Conservation (phyloP, 2,329 filamentous ascomycete species). For the Sphaerulina vaccinii region DNA sequence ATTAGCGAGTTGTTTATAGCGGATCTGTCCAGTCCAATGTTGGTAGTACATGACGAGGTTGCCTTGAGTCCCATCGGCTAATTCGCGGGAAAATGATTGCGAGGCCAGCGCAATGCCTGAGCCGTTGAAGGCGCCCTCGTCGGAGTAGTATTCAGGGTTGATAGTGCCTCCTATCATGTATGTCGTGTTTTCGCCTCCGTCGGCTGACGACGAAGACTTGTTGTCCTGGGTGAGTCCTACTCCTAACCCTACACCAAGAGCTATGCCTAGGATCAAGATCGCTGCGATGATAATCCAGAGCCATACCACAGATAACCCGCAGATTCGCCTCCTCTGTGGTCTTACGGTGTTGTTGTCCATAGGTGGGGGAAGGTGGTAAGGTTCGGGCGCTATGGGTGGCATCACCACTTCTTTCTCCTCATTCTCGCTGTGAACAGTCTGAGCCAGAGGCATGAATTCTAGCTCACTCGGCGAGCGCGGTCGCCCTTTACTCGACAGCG, state of each 20-base stretch:
- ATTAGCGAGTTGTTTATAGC: conserved; percentile 41
- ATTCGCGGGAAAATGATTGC: conserved; percentile 40
- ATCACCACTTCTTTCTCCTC: conserved; percentile 33
- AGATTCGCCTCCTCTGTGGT: conserved; percentile 21
- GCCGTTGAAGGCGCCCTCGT: conserved; percentile 48
- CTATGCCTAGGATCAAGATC: conserved; percentile 34
- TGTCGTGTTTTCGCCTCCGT: conserved; percentile 10
- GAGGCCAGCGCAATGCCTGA: conserved; percentile 48
- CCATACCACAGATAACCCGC: conserved; percentile 23
- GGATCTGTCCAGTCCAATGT: conserved; percentile 44
- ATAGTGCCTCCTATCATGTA: conserved; percentile 43
- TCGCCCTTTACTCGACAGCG: conserved; percentile 27
- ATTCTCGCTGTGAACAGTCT: conserved; percentile 29
- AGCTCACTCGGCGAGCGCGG: conserved; percentile 28
- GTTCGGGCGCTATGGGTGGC: conserved; percentile 17
- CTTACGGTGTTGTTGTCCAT: conserved; percentile 4
- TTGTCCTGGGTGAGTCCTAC: conserved; percentile 37
- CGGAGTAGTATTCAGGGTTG: conserved; percentile 41
- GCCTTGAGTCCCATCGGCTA: conserved; percentile 36
- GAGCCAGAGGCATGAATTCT: conserved; percentile 28
- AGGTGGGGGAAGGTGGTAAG: conserved; percentile 10
- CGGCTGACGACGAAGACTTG: neutral
- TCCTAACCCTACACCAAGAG: conserved; percentile 40
- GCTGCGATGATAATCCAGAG: conserved; percentile 27
- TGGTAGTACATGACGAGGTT: conserved; percentile 48